A percentile compares a stretch with the other conserved stretches of the same genome.
Evolutionary conservation across 1,284 basidiomycete genomes (phyloP).

Genomic region (Sporisorium scitamineum): DNA sequence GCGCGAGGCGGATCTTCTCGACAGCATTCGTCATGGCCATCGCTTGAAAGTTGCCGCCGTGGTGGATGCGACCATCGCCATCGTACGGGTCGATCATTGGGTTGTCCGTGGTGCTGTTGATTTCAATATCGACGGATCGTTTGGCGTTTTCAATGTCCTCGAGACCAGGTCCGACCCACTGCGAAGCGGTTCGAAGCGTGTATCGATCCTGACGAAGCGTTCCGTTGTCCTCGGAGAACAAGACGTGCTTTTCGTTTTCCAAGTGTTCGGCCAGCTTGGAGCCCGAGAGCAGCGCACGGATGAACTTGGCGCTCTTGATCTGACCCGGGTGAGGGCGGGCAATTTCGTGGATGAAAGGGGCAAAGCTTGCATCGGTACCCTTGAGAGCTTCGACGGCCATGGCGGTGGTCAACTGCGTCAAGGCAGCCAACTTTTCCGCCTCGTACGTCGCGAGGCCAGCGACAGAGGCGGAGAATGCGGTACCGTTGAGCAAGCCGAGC

Average conservation of each 20-base stretch:
- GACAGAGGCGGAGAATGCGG: conserved; percentile 78
- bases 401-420: conserved; percentile 83
- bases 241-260: conserved; percentile 75
- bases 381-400: conserved; percentile 79
- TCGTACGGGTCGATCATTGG: conserved; percentile 55
- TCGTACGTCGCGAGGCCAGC: conserved; percentile 76
- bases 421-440: conserved; percentile 78
- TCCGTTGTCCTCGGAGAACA: conserved; percentile 78
- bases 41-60: conserved; percentile 55
- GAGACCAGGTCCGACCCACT: conserved; percentile 84
- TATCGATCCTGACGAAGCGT: conserved; percentile 82
- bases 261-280: conserved; percentile 77
- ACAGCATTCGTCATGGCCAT: conserved; percentile 87
- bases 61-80: conserved; percentile 49
- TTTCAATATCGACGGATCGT: conserved; percentile 78
- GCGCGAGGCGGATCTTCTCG: conserved; percentile 84
- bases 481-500: conserved; percentile 76
- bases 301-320: conserved; percentile 69
- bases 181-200: conserved; percentile 72
- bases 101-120: conserved; percentile 80
- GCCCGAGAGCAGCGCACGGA: conserved; percentile 73
- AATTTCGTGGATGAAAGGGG: conserved; percentile 78
- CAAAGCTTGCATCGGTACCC: conserved; percentile 58
- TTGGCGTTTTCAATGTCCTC: conserved; percentile 81
- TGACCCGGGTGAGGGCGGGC: conserved; percentile 89